Conservation (phyloP, 352 stramenopile genomes). For the Phytophthora tentaculata region DNA sequence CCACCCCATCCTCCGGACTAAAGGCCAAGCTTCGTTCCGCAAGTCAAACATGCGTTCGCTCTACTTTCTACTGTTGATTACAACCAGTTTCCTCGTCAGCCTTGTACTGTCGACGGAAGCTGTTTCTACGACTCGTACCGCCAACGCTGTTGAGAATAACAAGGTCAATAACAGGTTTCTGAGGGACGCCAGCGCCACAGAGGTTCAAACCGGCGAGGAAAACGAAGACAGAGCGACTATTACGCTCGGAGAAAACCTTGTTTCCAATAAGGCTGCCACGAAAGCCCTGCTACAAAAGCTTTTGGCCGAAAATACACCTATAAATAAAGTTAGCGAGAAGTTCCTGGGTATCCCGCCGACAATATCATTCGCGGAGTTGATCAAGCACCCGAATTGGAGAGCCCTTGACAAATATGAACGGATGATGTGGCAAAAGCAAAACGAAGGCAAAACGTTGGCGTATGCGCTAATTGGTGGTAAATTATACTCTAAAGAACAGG, state of each 20-base stretch:
- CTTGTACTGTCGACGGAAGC: background rate
- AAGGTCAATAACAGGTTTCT: background rate
- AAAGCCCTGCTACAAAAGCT: constrained; percentile 1
- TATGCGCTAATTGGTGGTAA: background rate
- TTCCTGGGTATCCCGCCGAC: background rate
- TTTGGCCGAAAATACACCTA: background rate
- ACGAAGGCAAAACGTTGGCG: background rate
- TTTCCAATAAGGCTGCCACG: background rate
- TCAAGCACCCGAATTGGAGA: constrained; percentile 5
- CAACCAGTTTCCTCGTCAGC: background rate
- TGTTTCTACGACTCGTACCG: background rate
- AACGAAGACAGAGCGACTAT: constrained; percentile 3
- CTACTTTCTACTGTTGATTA: background rate
- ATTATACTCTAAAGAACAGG: constrained; percentile 3
- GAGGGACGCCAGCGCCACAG: background rate
- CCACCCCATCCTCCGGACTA: no score
- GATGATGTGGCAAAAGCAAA: background rate
- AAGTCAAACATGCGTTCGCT: background rate
- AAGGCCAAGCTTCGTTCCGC: no score
- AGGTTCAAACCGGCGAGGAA: background rate
- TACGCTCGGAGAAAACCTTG: background rate
- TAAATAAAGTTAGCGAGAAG: background rate
- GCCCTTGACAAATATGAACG: constrained; percentile 3
- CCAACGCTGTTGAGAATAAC: background rate
- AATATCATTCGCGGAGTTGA: background rate